Conservation (phyloP, 176 grass and related monocot genomes). For the Triticum dicoccoides region DNA sequence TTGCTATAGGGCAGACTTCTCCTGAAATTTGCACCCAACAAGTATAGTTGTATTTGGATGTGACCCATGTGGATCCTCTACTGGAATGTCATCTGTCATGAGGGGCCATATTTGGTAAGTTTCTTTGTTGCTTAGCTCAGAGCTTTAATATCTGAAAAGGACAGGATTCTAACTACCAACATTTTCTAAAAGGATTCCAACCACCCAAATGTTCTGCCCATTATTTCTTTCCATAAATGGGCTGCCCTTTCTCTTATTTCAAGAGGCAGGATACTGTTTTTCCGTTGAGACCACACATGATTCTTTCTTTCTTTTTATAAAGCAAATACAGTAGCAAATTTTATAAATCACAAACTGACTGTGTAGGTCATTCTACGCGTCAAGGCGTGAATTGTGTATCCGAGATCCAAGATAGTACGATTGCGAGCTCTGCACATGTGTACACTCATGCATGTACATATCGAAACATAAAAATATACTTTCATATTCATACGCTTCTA, state of each 20-base stretch:
- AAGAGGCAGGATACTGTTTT: background rate
- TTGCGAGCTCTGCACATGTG: background rate
- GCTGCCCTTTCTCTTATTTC: background rate
- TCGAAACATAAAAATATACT: background rate
- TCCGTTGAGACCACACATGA: background rate
- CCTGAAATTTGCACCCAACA: background rate
- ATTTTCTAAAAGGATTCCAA: background rate
- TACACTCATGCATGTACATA: background rate
- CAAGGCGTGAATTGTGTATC: background rate
- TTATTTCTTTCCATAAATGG: background rate
- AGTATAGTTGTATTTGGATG: background rate
- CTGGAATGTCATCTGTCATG: background rate
- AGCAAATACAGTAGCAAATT: background rate
- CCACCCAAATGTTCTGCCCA: background rate
- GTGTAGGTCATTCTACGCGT: background rate
- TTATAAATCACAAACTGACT: background rate
- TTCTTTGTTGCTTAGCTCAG: background rate
- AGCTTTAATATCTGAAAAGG: conserved; percentile 16
- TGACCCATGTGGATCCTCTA: too few species aligned
- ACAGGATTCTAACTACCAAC: background rate
- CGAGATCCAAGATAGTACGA: background rate
- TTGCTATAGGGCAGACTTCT: background rate
- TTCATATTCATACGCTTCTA: background rate
- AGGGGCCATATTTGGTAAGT: background rate
- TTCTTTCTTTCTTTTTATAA: background rate